Conservation (phyloP, 2,329 filamentous ascomycete genomes). For the Microdochium paspali region DNA sequence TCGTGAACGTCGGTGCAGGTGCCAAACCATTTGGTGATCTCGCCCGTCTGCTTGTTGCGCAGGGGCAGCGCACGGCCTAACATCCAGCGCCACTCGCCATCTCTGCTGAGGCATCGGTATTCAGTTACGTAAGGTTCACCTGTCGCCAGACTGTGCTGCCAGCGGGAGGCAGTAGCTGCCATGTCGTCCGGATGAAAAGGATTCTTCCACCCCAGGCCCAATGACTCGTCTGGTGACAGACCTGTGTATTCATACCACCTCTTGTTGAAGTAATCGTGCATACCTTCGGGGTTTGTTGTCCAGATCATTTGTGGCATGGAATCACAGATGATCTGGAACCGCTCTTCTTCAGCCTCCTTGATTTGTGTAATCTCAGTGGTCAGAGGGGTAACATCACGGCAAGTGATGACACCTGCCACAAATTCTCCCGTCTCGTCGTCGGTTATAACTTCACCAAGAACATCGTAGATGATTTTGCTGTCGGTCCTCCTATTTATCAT, state of each 20-base stretch:
- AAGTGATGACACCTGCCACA: constrained; percentile 61
- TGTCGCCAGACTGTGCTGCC: constrained; percentile 54
- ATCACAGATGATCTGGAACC: constrained; percentile 69
- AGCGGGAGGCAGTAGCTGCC: constrained; percentile 40
- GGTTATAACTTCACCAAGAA: constrained; percentile 56
- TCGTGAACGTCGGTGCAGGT: constrained; percentile 76
- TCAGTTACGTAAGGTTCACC: constrained; percentile 62
- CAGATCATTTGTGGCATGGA: constrained; percentile 65
- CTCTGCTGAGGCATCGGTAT: constrained; percentile 56
- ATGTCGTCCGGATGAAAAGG: constrained; percentile 66
- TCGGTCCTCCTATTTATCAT: constrained; percentile 46
- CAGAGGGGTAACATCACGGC: constrained; percentile 64
- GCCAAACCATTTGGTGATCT: constrained; percentile 70
- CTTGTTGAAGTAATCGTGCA: constrained; percentile 64
- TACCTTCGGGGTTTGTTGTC: constrained; percentile 59
- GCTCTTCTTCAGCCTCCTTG: constrained; percentile 59
- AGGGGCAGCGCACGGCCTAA: constrained; percentile 63
- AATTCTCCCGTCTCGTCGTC: constrained; percentile 63
- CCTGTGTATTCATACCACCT: constrained; percentile 78
- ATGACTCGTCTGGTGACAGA: constrained; percentile 48
- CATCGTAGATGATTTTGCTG: constrained; percentile 50
- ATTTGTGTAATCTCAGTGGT: constrained; percentile 61
- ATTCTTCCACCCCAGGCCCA: constrained; percentile 52
- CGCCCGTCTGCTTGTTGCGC: constrained; percentile 52
- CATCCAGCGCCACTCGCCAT: constrained; percentile 73